A percentile compares a stretch with the other conserved stretches of the same genome.
These are phyloP conservation scores for Aquilaria malaccensis DNA, from an alignment of 345 rosid species.

Conservation along the genomic window DNA sequence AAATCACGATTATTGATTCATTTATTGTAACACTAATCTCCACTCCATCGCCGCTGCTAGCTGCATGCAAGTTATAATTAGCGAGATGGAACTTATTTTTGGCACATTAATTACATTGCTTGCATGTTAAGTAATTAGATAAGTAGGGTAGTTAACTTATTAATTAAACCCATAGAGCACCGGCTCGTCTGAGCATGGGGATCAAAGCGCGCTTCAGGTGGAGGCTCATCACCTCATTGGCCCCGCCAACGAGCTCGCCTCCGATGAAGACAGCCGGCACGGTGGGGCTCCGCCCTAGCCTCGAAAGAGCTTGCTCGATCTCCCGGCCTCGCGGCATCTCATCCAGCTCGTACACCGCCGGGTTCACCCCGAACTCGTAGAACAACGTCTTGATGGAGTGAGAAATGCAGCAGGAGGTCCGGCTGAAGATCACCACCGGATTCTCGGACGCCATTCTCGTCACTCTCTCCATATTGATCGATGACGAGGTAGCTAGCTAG, in stretches of 20 bases:
- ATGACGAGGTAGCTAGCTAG: no score
- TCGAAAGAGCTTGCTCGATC: conserved; percentile 58
- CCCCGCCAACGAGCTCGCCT: conserved; percentile 66
- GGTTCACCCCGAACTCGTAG: conserved; percentile 61
- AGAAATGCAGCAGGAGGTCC: conserved; percentile 64
- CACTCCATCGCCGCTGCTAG: no score
- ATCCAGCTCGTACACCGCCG: conserved; percentile 55
- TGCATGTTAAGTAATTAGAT: no score
- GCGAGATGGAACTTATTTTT: no score
- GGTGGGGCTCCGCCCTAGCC: conserved; percentile 53
- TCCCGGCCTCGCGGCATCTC: conserved; percentile 53
- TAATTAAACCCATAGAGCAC: conserved; percentile 63
- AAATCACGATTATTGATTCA: no score
- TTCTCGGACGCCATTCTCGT: conserved; percentile 46
- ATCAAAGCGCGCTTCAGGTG: conserved; percentile 60
- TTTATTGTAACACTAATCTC: no score
- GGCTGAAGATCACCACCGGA: conserved; percentile 78
- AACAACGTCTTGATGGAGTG: conserved; percentile 58
- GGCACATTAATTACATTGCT: no score
- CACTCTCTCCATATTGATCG: conserved; percentile 41
- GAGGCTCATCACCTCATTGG: conserved; percentile 70
- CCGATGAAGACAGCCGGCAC: conserved; percentile 73
- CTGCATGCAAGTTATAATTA: no score
- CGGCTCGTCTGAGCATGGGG: conserved; percentile 57
- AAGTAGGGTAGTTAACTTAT: no score